Evolutionary conservation across 768 basidiomycete genomes (phyloP), one percentile per base, ranked within the genome.

Genomic region (Cyclocybe aegerita): DNA sequence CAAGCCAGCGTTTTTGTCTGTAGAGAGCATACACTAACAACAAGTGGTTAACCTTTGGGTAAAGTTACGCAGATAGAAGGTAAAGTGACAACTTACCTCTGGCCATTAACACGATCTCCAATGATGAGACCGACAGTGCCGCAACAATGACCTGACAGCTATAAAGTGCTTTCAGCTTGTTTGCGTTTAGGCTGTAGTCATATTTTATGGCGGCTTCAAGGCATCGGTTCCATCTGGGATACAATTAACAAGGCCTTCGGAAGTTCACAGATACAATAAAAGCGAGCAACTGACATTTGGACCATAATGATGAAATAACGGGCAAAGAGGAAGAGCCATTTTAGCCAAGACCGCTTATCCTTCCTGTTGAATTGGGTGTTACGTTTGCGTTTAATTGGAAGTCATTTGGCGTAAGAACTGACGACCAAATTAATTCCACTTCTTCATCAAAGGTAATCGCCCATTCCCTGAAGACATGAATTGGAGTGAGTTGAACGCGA

Each of bases 311-410:
- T 42, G 46, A 66, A 65, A 51, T 70, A 70, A 16, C 69, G 60
- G 40, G 65, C 47, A 39, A 65, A 61, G 12, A 67, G 43, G 47
- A 62, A 70, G 15, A 60, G 51, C 69, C 67, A 70, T 60, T 70
- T 68, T 15, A 66, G 35, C 66, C 65, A 70, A 36, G 65, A 65
- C 17, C 37, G 38, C n/a, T 61, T 55, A 17, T 55, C 57, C 49
- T 64, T 68, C 44, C 68, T 70, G 35, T 15, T 23, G 23, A 23
- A 23, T 23, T 23, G 23, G 23, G 23, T 23, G 23, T 23, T 3
- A 23, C 23, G 23, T 23, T 46, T 46, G 14, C 9, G 17, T 23
- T 33, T 33, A 35, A 6, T 44, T 15, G 4, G 8, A 10, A 11
- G 30, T 42, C 12, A 45, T 8, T 10, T 15, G n/a, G 16, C 17